phyloP scores from a whole-genome alignment of 148 eudicot species.

The Nepenthes gracilis region DNA sequence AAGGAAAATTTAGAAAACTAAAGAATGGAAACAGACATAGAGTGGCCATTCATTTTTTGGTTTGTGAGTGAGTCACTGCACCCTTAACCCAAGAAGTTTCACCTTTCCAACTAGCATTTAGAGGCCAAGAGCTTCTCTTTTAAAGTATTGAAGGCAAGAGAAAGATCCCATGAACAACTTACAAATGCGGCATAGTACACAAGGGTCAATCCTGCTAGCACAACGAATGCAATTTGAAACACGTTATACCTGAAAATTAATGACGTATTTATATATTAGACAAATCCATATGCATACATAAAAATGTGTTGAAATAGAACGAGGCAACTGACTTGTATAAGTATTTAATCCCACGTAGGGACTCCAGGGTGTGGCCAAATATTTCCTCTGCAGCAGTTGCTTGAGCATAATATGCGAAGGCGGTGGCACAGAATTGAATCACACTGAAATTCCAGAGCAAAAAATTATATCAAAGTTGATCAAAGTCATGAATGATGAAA shows the following conservation, averaged over 20 bases:
- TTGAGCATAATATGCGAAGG: conserved; percentile 96
- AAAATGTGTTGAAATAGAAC: neutral
- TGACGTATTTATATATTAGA: neutral
- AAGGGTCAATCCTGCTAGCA: conserved; percentile 67
- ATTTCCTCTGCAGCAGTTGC: conserved; percentile 98
- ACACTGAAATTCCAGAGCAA: conserved; percentile 50
- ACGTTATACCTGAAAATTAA: conserved; percentile 69
- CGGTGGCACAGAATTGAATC: conserved; percentile 92
- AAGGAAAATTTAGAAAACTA: too few relatives aligned
- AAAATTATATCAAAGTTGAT: neutral
- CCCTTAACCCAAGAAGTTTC: too few relatives aligned
- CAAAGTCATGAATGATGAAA: neutral
- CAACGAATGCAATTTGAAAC: conserved; percentile 84
- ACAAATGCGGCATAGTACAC: conserved; percentile 82
- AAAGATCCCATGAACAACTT: conserved; percentile 18
- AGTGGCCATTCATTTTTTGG: too few relatives aligned
- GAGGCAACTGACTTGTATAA: conserved; percentile 72
- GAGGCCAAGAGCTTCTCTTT: too few relatives aligned
- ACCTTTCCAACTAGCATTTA: too few relatives aligned
- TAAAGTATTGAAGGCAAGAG: neutral
- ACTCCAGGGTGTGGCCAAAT: conserved; percentile 92
- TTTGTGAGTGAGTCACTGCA: too few relatives aligned
- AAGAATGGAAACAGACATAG: too few relatives aligned
- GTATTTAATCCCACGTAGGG: conserved; percentile 95
- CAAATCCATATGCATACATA: neutral